Evolutionary conservation across 78 protist genomes (phyloP), one percentile per base, ranked within the genome.

Genomic region (Tieghemostelium lacteum): DNA sequence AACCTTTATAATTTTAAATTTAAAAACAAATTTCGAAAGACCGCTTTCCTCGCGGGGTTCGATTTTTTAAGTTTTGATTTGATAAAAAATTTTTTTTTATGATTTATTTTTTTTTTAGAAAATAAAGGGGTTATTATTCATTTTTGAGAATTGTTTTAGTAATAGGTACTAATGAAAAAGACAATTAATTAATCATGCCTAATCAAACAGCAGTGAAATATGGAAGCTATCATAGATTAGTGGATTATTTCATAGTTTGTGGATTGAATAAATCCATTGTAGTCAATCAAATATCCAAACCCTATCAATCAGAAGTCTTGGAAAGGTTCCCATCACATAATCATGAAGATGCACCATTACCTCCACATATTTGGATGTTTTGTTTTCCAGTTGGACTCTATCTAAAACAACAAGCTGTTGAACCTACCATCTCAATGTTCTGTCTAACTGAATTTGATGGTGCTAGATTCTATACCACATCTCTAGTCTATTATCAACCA

Each of bases 311-410:
- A 2, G 91, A 83, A 33, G 69, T 83, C 16, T 29, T 83, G 7
- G 91, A 83, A 54, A 66, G 91, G 52, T 83, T 45, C 16, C 91
- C 91, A 29, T 24, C 19, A 33, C 63, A 28, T 1, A 69, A 69
- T 34, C 63, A 83, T 45, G 91, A 69, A 0, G 55, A 83, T 39
- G 86, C 62, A 5, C 63, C 69, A 28, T 42, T 83, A 4, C 91
- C 91, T 6, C 19, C 77, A 17, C 91, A 83, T 83, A 69, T 69
- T 42, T 83, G 91, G 91, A 83, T 83, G 91, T 89, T 89, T 55
- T 77, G 94, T 77, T 75, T 89, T 40, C 94, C 94, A 42, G 40
- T 36, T 22, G 94, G 94, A 19, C 45, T 89, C 31, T 42, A 7
- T 20, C 17, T 89, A 29, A 66, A 70, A 28, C n/a, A 45, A 45